Evolutionary conservation across 768 basidiomycete genomes (phyloP).

Genomic region (Zangia roseola): DNA sequence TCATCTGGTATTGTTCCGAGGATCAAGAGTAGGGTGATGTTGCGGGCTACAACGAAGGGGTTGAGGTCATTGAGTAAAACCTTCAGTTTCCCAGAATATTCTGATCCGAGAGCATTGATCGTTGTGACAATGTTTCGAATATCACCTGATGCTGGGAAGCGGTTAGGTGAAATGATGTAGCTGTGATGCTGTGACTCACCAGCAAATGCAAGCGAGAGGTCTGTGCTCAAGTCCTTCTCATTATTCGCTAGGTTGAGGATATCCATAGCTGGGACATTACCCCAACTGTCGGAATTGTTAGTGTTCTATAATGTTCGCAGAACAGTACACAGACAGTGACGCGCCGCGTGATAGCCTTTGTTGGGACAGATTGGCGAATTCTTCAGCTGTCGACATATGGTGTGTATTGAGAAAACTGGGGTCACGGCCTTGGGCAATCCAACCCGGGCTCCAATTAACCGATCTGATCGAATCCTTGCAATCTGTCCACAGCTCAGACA

Average conservation of each 20-base stretch:
- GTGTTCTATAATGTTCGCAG: neutral
- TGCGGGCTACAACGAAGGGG: conserved; percentile 35
- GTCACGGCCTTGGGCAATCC: conserved; percentile 19
- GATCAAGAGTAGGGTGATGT: conserved; percentile 41
- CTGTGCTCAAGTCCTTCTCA: conserved; percentile 12
- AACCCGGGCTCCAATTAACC: conserved; percentile 19
- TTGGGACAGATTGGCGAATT: conserved; percentile 11
- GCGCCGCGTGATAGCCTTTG: conserved; percentile 28
- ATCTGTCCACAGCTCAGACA: conserved; percentile 8
- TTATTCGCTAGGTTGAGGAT: conserved; percentile 28
- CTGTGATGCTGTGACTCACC: conserved; percentile 12
- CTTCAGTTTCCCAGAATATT: conserved; percentile 40
- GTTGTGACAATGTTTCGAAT: conserved; percentile 44
- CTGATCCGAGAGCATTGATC: conserved; percentile 40
- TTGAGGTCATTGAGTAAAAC: conserved; percentile 44
- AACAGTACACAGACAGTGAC: conserved; percentile 21
- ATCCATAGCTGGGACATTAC: conserved; percentile 36
- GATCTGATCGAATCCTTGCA: conserved; percentile 25
- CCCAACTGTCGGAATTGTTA: conserved; percentile 24
- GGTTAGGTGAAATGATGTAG: neutral
- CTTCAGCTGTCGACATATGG: conserved; percentile 5
- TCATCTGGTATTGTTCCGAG: conserved; percentile 36
- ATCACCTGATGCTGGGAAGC: conserved; percentile 45
- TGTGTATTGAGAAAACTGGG: conserved; percentile 18
- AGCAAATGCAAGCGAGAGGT: conserved; percentile 26